Conservation (phyloP, 169 alveolate species). For the Neospora caninum region DNA sequence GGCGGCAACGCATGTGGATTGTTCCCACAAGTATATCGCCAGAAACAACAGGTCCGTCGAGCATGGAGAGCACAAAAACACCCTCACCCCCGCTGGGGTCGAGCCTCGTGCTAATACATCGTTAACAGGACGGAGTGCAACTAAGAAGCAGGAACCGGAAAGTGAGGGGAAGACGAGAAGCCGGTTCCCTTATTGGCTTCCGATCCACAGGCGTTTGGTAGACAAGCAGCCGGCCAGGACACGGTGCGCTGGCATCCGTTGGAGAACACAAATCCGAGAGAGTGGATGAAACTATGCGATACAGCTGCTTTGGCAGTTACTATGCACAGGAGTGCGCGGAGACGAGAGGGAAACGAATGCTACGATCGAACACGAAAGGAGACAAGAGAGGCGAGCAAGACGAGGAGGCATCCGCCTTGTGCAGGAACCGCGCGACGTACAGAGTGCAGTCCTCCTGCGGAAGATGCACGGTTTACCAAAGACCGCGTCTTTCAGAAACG, state of each 20-base stretch:
- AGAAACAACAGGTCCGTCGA: background rate
- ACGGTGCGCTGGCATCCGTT: too few relatives aligned
- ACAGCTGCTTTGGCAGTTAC: too few relatives aligned
- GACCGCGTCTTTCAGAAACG: background rate
- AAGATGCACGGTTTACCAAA: background rate
- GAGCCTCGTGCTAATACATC: background rate
- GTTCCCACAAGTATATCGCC: background rate
- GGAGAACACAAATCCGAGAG: too few relatives aligned
- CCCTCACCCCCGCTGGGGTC: background rate
- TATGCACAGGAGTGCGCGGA: too few relatives aligned
- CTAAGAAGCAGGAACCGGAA: background rate
- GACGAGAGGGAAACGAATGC: background rate
- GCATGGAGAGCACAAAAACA: background rate
- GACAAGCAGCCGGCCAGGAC: too few relatives aligned
- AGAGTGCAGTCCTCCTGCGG: background rate
- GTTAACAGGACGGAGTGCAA: background rate
- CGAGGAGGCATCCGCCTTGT: background rate
- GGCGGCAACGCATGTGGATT: too few relatives aligned
- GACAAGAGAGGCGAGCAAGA: background rate
- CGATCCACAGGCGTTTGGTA: too few relatives aligned
- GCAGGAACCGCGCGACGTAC: background rate
- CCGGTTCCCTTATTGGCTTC: too few relatives aligned
- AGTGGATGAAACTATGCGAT: too few relatives aligned
- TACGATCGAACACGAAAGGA: background rate
- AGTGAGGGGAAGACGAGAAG: too few relatives aligned